Percentiles rank a stretch among this genome's conserved stretches.
Conservation (phyloP, 1,284 basidiomycete species). For the Exobasidium cylindrosporum region DNA sequence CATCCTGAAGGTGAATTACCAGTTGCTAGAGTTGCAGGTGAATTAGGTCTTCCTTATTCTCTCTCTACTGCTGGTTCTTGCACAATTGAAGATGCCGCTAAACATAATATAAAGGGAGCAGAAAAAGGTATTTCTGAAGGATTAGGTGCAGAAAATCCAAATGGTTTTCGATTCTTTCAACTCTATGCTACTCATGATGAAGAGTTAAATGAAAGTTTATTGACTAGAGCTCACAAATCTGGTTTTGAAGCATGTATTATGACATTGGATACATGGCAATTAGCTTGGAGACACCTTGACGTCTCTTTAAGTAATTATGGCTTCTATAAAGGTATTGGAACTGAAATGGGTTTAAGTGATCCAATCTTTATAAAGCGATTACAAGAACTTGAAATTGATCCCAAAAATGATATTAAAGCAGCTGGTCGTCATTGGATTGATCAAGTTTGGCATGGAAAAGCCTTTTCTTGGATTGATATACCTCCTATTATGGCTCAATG, state of each 20-base stretch:
- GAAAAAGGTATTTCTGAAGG: conserved; percentile 9
- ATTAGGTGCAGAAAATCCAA: conserved; percentile 55
- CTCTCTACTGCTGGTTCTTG: conserved; percentile 70
- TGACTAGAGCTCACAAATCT: conserved; percentile 60
- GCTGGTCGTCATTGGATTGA: conserved; percentile 62
- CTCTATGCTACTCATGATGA: conserved; percentile 67
- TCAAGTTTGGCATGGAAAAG: conserved; percentile 64
- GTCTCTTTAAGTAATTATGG: conserved; percentile 61
- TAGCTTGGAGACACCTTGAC: conserved; percentile 59
- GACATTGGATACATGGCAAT: conserved; percentile 64
- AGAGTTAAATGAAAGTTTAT: conserved; percentile 57
- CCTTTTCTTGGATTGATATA: conserved; percentile 62
- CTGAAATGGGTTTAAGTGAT: conserved; percentile 64
- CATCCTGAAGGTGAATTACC: conserved; percentile 69
- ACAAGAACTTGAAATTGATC: conserved; percentile 31
- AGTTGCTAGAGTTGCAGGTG: conserved; percentile 66
- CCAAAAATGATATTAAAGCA: conserved; percentile 56
- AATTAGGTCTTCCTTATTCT: conserved; percentile 67
- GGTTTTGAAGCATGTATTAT: conserved; percentile 60
- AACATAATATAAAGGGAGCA: conserved; percentile 61
- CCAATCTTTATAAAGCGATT: conserved; percentile 64
- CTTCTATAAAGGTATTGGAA: conserved; percentile 55
- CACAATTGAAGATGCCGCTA: conserved; percentile 70
- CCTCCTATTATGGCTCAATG: conserved; percentile 57
- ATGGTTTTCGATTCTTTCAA: conserved; percentile 70